Evolutionary conservation across 805 yeast genomes (phyloP).

Genomic region (Pichia scutulata): DNA sequence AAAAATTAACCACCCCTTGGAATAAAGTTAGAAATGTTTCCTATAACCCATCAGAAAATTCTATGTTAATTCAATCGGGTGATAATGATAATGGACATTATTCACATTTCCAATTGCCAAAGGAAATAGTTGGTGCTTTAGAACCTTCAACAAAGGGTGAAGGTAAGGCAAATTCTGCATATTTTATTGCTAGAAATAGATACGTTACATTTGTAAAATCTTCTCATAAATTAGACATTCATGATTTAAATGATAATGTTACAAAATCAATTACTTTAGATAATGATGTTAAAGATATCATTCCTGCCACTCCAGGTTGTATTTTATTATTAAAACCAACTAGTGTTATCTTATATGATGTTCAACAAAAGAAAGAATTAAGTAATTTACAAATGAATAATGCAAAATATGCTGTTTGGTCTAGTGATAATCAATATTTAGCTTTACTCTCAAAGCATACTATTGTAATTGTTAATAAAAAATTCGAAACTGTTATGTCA

Average conservation of each 20-base stretch:
- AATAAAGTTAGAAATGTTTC: conserved; percentile 76
- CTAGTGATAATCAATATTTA: conserved; percentile 75
- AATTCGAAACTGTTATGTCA: conserved; percentile 68
- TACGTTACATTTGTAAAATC: conserved; percentile 72
- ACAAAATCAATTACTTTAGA: conserved; percentile 78
- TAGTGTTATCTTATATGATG: conserved; percentile 77
- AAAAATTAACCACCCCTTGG: conserved; percentile 81
- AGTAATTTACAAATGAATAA: conserved; percentile 63
- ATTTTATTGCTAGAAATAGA: conserved; percentile 91
- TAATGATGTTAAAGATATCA: conserved; percentile 57
- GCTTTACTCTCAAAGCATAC: conserved; percentile 91
- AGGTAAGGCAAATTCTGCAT: conserved; percentile 80
- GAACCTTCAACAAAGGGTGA: conserved; percentile 77
- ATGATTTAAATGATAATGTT: conserved; percentile 71
- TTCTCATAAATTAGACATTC: conserved; percentile 64
- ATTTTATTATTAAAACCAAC: conserved; percentile 66
- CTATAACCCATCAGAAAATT: conserved; percentile 87
- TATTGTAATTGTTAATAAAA: conserved; percentile 77
- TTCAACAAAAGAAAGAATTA: conserved; percentile 80
- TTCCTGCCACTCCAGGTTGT: conserved; percentile 75
- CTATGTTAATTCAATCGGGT: conserved; percentile 75
- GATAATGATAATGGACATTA: conserved; percentile 60
- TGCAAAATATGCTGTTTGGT: conserved; percentile 87
- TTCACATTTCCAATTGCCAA: conserved; percentile 71
- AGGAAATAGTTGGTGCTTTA: conserved; percentile 85